Base-by-base conservation (phyloP, 2,329 filamentous ascomycete species). In the Aspergillus fructus region DNA sequence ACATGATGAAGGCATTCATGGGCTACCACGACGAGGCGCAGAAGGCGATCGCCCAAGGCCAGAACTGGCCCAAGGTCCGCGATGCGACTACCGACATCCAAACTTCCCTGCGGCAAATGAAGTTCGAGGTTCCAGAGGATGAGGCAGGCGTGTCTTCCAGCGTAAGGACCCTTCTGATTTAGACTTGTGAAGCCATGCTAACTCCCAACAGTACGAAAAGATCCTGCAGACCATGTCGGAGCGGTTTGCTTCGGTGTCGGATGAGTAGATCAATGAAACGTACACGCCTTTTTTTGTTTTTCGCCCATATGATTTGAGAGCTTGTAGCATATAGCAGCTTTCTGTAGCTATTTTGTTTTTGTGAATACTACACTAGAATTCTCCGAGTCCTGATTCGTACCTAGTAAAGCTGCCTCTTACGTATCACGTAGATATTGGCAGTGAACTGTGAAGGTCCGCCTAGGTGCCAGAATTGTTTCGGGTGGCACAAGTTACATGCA, bases 1-100 rank as follows among this genome's bases (percentile, higher is more conserved):
- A 94, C 89, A 97, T 99, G 94, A 99, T 99, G 94, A 97, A 96
- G 85, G 89, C 91, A 63, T 97, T 99, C 87, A 90, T 99, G 83
- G 90, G 89, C 58, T 99, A 93, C 85, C 91, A 97, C 74, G 96
- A 99, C 70, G 94, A 99, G 81, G 88, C 91, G 23, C 93, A 97
- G 76, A 97, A 97, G 85, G 92, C 91, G 6, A 85, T 99, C 71
- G 84, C 89, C 5, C 91, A 96, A 76, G 94, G 94, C 60, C 89
- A 93, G 78, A 89, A 81, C 77, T 99, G 94, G 94, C 81, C 82
- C 72, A 97, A 96, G 85, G 89, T 99, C 55, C 87, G 93, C 66
- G 94, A 99, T 69, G 86, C 90, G 34, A 99, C 94, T 12, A 81
- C 84, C 56, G 93, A 97, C 23, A 86, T 97, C 66, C 93, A 97